Evolutionary conservation across 1,284 basidiomycete genomes (phyloP).

Genomic region (Melampsora americana): DNA sequence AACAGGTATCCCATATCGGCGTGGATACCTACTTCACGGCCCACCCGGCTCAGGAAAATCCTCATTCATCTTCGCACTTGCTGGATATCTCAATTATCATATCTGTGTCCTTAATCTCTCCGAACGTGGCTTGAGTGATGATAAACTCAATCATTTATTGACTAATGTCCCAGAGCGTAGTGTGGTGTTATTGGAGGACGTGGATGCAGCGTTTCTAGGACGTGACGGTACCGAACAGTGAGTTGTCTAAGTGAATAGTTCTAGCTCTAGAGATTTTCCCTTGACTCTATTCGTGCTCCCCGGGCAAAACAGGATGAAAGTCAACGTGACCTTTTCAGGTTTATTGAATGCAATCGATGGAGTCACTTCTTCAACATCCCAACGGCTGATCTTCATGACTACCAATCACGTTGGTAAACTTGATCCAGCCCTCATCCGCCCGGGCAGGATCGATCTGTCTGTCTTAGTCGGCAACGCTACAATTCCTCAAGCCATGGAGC

Average conservation of each 20-base stretch:
- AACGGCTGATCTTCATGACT: slow-evolving; percentile 98
- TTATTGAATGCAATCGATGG: slow-evolving; percentile 96
- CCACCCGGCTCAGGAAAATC: slow-evolving; percentile 98
- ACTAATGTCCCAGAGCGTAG: slow-evolving; percentile 89
- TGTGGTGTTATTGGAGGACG: slow-evolving; percentile 90
- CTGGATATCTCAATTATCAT: slow-evolving; percentile 86
- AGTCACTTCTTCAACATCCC: slow-evolving; percentile 85
- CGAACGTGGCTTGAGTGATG: slow-evolving; percentile 91
- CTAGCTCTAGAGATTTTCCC: no score
- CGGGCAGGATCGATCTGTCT: slow-evolving; percentile 85
- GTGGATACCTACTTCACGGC: slow-evolving; percentile 91
- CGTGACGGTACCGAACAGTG: slow-evolving; percentile 72
- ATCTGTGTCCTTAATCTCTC: slow-evolving; percentile 95
- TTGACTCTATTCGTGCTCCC: background rate
- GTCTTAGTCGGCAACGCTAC: slow-evolving; percentile 83
- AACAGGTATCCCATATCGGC: slow-evolving; percentile 91
- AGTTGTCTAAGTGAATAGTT: slow-evolving; percentile 61
- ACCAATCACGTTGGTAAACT: slow-evolving; percentile 86
- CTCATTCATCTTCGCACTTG: slow-evolving; percentile 95
- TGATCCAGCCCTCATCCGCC: slow-evolving; percentile 88
- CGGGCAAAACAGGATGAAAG: slow-evolving; percentile 57
- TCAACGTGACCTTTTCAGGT: slow-evolving; percentile 90
- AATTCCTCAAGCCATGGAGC: slow-evolving; percentile 70
- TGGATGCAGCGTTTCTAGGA: slow-evolving; percentile 96
- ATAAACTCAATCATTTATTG: slow-evolving; percentile 89